Evolutionary conservation across 2,329 filamentous ascomycete species (phyloP).

Genomic region (Phaeosphaeriaceae sp.): DNA sequence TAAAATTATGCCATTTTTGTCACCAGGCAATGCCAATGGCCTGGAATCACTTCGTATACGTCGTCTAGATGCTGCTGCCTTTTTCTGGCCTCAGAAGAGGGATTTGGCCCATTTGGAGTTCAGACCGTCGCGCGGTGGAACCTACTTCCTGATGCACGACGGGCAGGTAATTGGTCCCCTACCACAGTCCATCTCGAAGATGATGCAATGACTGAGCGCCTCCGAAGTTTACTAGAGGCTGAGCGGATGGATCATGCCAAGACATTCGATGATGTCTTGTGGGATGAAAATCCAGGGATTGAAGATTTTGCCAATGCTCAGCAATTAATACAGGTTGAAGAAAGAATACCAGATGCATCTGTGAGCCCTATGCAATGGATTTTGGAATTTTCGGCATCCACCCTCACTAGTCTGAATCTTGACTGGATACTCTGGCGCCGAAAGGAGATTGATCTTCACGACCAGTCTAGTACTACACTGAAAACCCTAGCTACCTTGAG

Average conservation of each 20-base stretch:
- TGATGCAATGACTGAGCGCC: conserved; percentile 7
- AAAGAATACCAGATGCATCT: conserved; percentile 5
- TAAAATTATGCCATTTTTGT: conserved; percentile 17
- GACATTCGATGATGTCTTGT: conserved; percentile 35
- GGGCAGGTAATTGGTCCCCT: conserved; percentile 39
- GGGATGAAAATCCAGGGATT: conserved; percentile 33
- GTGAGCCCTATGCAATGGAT: conserved; percentile 23
- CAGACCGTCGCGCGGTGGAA: conserved; percentile 40
- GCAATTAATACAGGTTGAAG: conserved; percentile 7
- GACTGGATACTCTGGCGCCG: conserved; percentile 46
- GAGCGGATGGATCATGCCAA: conserved; percentile 25
- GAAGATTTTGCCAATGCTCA: conserved; percentile 26
- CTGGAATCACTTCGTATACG: conserved; percentile 53
- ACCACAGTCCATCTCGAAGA: conserved; percentile 35
- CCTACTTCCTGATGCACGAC: conserved; percentile 32
- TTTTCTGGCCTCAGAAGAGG: conserved; percentile 5
- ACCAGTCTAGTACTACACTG: conserved; percentile 23
- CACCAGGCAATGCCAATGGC: conserved; percentile 31
- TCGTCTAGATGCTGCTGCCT: conserved; percentile 43
- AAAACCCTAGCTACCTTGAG: conserved; percentile 42
- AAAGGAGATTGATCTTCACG: conserved; percentile 14
- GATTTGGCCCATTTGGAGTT: conserved; percentile 33
- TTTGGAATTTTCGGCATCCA: conserved; percentile 27
- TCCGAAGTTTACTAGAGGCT: conserved; percentile 6
- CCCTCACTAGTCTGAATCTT: conserved; percentile 41